These are phyloP conservation scores for Talinum fruticosum DNA, from an alignment of 148 eudicot genomes.

Conservation along the genomic window DNA sequence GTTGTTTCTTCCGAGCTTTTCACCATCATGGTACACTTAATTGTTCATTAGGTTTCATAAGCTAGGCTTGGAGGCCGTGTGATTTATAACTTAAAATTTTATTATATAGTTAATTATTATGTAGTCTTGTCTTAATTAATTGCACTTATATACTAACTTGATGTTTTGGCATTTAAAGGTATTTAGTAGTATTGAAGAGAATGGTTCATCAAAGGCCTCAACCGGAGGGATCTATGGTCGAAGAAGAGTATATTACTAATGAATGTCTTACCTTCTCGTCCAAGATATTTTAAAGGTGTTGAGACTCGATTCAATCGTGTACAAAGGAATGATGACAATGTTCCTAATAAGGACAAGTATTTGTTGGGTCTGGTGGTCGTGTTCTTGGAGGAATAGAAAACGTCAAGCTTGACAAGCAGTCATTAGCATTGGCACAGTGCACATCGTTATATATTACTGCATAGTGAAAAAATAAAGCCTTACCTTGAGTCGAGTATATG, in stretches of 20 bases:
- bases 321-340: constrained; percentile 1
- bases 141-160: too few relatives aligned
- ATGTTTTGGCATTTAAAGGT: too few relatives aligned
- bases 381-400: not conserved
- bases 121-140: too few relatives aligned
- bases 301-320: not conserved
- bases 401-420: not conserved
- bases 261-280: not conserved
- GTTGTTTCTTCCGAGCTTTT: not conserved
- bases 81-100: too few relatives aligned
- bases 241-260: not conserved
- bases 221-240: too few relatives aligned
- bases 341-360: not conserved
- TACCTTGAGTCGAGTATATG: not conserved
- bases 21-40: not conserved
- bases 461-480: not conserved
- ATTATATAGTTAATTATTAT: too few relatives aligned
- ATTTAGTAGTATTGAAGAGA: too few relatives aligned
- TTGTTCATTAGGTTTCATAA: not conserved
- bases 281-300: constrained; percentile 4
- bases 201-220: too few relatives aligned
- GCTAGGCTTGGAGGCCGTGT: not conserved
- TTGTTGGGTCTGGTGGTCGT: not conserved
- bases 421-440: not conserved
- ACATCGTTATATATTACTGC: not conserved